Base-by-base conservation (phyloP, 1,284 basidiomycete genomes). In the Moniliella sp. region DNA sequence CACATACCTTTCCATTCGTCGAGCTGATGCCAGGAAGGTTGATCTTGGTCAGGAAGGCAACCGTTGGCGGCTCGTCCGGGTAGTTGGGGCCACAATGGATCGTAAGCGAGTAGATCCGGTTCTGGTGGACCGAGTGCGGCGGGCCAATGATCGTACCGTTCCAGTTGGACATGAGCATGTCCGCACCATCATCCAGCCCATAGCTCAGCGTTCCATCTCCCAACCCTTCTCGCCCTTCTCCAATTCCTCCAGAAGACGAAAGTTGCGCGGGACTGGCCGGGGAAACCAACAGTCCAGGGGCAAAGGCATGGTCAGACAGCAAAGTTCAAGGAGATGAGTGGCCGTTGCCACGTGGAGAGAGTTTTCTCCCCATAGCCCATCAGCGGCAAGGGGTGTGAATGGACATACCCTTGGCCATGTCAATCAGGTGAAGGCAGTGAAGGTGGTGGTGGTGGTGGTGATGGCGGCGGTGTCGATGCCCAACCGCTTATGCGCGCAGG, bases 201-300 rank as follows among this genome's bases (percentile, higher is more conserved):
- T 94, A 94, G 18, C 81, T 86, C 66, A 83, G 91, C 21, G 78
- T 82, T 37, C 86, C 88, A 66, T 94, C 88, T 43, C 88, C 88
- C 57, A 97, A 30, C 91, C 88, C 64, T 97, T 97, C 69, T 97
- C 88, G 50, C 91, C 88, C 65, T 94, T 94, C 66, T 97, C 88
- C 46, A 97, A 77, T 68, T 97, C 86, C 63, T 93, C 55, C 16
- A 58, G 45, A 27, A 97, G 74, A 35, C 82, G 73, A 67, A 97
- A 97, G 65, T 84, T 93, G 56, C 88, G 72, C 25, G 88, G 88
- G 41, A 94, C 88, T 94, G 47, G 18, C 4, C n/a, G n/a, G n/a
- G n/a, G n/a, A n/a, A n/a, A n/a, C n/a, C n/a, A n/a, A n/a, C n/a
- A n/a, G n/a, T n/a, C n/a, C n/a, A n/a, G n/a, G n/a, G n/a, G n/a